A percentile compares a stretch with the other conserved stretches of the same genome.
Conservation (phyloP, 1,284 basidiomycete species). For the Naganishia sp. region DNA sequence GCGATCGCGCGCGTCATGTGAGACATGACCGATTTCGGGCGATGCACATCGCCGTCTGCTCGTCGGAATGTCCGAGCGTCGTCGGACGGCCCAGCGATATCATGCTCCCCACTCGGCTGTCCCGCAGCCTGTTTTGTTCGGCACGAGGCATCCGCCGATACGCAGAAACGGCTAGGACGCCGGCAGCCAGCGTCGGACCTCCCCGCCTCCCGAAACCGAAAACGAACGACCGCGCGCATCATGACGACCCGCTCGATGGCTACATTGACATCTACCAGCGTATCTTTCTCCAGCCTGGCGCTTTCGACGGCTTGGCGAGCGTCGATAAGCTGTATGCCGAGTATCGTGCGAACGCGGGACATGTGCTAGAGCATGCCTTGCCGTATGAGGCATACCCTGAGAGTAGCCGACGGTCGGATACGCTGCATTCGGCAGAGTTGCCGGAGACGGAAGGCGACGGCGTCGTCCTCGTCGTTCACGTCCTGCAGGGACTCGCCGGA, state of each 20-base stretch:
- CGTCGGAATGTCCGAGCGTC: too few species aligned
- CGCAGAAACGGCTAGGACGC: constrained; percentile 1
- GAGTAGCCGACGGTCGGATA: constrained; percentile 38
- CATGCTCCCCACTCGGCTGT: too few species aligned
- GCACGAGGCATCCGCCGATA: not conserved
- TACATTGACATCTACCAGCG: constrained; percentile 27
- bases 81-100: too few species aligned
- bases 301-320: constrained; percentile 8
- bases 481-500: constrained; percentile 50
- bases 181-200: not conserved
- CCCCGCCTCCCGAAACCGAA: not conserved
- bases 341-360: constrained; percentile 51
- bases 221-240: not conserved
- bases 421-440: not conserved
- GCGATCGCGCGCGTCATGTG: not conserved
- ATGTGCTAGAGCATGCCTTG: constrained; percentile 56
- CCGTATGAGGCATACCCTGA: constrained; percentile 58
- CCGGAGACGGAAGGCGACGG: constrained; percentile 43
- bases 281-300: constrained; percentile 22
- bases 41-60: too few species aligned
- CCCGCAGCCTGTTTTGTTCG: too few species aligned
- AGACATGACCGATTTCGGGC: not conserved
- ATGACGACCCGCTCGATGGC: constrained; percentile 19
- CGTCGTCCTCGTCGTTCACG: constrained; percentile 65
- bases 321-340: constrained; percentile 24